These are phyloP conservation scores for Aureobasidium lini DNA, from an alignment of 2,329 filamentous ascomycete species.

Conservation along the genomic window DNA sequence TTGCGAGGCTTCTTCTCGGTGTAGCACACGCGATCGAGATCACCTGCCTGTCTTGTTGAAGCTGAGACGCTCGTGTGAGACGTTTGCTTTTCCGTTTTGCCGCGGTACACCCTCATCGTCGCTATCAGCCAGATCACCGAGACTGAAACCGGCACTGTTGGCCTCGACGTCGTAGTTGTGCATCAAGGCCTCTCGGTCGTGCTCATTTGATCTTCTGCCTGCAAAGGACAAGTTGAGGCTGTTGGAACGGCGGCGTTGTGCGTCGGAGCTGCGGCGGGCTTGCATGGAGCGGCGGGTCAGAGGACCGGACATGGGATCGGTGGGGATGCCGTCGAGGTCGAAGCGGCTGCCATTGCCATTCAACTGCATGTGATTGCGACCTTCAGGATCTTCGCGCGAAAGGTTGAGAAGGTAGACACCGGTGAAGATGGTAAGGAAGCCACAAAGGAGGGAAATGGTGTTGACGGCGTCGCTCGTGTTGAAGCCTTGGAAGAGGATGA, in stretches of 20 bases:
- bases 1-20: neutral
- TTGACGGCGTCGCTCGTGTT: constrained; percentile 90
- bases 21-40: neutral
- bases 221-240: constrained; percentile 27
- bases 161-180: constrained; percentile 84
- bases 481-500: constrained; percentile 92
- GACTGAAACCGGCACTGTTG: constrained; percentile 50
- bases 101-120: constrained; percentile 3
- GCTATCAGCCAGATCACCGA: constrained; percentile 65
- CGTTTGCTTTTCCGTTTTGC: constrained; percentile 6
- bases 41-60: constrained; percentile 6
- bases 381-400: constrained; percentile 85
- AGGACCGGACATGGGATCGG: constrained; percentile 81
- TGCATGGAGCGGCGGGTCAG: constrained; percentile 94
- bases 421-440: constrained; percentile 90
- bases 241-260: constrained; percentile 51
- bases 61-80: constrained; percentile 9
- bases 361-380: constrained; percentile 48
- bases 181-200: constrained; percentile 76
- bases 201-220: constrained; percentile 26
- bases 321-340: constrained; percentile 72
- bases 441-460: constrained; percentile 83
- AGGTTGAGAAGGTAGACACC: constrained; percentile 94
- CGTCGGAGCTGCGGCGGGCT: constrained; percentile 57
- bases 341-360: constrained; percentile 40